Conservation (phyloP, 768 basidiomycete species). For the Termitomyces sp. region DNA sequence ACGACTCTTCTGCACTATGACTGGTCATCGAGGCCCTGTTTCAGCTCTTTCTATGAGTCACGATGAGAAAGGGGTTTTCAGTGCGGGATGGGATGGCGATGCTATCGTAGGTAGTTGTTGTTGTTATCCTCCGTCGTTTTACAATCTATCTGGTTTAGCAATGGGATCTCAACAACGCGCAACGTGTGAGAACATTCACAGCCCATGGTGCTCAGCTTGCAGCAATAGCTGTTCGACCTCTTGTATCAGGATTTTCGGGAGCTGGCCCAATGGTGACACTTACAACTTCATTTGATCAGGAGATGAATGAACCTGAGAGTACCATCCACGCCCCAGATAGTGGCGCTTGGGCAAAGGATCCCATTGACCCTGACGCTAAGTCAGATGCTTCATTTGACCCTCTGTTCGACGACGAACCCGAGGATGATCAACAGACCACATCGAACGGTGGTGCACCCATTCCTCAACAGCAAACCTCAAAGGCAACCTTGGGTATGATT, state of each 20-base stretch:
- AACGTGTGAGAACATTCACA: conserved; percentile 69
- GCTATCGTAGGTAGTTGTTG: conserved; percentile 57
- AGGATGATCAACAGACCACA: conserved; percentile 6
- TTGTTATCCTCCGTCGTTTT: conserved; percentile 5
- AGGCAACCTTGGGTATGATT: conserved; percentile 30
- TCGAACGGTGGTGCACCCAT: conserved; percentile 13
- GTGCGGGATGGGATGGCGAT: conserved; percentile 93
- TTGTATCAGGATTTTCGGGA: conserved; percentile 32
- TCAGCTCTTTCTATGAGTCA: conserved; percentile 81
- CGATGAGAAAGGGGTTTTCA: conserved; percentile 83
- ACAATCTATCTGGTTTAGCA: conserved; percentile 51
- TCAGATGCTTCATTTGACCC: conserved; percentile 86
- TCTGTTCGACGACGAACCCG: conserved; percentile 78
- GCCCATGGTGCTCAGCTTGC: conserved; percentile 85
- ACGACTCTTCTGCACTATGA: conserved; percentile 64
- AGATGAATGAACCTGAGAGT: conserved; percentile 5
- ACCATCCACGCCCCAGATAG: not conserved
- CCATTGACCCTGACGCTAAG: conserved; percentile 52
- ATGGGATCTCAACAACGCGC: conserved; percentile 97
- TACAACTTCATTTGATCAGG: conserved; percentile 4
- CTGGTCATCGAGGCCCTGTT: conserved; percentile 76
- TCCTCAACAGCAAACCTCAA: conserved; percentile 14
- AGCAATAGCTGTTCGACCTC: conserved; percentile 73
- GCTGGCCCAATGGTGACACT: conserved; percentile 3
- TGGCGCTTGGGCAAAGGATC: conserved; percentile 4